Evolutionary conservation across 2,329 filamentous ascomycete species (phyloP).

Genomic region (Emericellopsis cladophorae): DNA sequence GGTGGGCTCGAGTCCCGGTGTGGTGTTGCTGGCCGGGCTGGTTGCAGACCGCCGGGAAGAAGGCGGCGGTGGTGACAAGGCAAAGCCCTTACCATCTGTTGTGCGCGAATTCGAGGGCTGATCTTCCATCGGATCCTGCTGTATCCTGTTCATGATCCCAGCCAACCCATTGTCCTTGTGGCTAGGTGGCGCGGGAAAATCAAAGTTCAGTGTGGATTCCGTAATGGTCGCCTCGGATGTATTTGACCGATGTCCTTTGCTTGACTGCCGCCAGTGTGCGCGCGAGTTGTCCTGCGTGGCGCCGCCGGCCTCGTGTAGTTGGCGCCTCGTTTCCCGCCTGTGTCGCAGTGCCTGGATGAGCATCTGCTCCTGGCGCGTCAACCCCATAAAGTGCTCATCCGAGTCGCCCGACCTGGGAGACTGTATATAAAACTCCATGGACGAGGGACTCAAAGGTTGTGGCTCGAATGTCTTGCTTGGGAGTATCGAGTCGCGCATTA

Average conservation of each 20-base stretch:
- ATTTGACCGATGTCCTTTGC: constrained; percentile 12
- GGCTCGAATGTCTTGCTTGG: constrained; percentile 3
- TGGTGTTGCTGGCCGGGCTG: not conserved
- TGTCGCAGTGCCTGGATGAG: constrained; percentile 42
- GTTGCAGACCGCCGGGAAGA: not conserved
- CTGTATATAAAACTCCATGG: constrained; percentile 34
- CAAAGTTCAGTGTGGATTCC: constrained; percentile 17
- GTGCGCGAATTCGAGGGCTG: not conserved
- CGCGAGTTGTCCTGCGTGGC: not conserved
- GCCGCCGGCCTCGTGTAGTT: constrained; percentile 14
- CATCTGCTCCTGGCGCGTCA: constrained; percentile 46
- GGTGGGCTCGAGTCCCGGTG: too few relatives aligned
- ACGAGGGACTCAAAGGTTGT: constrained; percentile 34
- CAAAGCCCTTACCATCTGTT: not conserved
- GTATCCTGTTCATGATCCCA: too few relatives aligned
- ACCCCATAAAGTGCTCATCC: constrained; percentile 37
- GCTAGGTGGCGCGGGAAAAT: constrained; percentile 19
- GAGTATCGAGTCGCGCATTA: constrained; percentile 8
- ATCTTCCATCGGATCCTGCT: too few relatives aligned
- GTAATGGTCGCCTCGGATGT: constrained; percentile 16
- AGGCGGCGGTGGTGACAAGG: constrained; percentile 1
- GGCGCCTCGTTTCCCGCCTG: constrained; percentile 43
- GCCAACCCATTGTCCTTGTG: not conserved
- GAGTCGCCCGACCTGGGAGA: constrained; percentile 9
- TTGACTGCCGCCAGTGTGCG: not conserved